Evolutionary conservation across 805 yeast species (phyloP).

Genomic region (Barnettozyma pratensis): DNA sequence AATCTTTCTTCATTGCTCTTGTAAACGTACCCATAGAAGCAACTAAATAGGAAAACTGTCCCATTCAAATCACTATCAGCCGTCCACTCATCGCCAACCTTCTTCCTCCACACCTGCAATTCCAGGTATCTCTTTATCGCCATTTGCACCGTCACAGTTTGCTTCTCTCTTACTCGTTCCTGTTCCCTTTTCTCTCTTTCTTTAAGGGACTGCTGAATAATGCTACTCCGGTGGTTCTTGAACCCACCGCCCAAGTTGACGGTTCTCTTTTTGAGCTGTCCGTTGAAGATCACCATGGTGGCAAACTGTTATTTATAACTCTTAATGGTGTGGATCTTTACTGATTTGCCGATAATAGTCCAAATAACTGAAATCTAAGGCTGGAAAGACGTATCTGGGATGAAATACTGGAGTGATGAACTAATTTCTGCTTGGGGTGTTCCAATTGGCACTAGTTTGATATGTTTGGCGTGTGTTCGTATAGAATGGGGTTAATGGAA

Average conservation of each 20-base stretch:
- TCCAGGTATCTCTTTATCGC: slow-evolving; percentile 38
- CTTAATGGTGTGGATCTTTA: too few species aligned
- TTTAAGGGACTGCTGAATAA: slow-evolving; percentile 56
- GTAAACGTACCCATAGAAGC: slow-evolving; percentile 26
- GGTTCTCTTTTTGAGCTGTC: slow-evolving; percentile 53
- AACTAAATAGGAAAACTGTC: slow-evolving; percentile 24
- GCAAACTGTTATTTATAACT: not conserved
- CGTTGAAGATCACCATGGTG: slow-evolving; percentile 53
- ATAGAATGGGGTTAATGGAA: too few species aligned
- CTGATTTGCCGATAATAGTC: too few species aligned
- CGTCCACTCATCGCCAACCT: slow-evolving; percentile 20
- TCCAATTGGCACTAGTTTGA: too few species aligned
- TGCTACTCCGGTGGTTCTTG: slow-evolving; percentile 34
- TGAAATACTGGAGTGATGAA: too few species aligned
- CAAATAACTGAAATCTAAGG: not conserved
- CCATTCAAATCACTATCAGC: not conserved
- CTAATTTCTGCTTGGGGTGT: too few species aligned
- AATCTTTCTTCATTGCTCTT: slow-evolving; percentile 8
- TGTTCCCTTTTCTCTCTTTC: slow-evolving; percentile 65
- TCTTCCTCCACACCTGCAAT: slow-evolving; percentile 23
- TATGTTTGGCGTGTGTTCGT: too few species aligned
- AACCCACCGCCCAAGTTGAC: slow-evolving; percentile 51
- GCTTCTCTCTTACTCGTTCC: slow-evolving; percentile 41
- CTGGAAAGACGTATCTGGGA: not conserved
- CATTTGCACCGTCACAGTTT: slow-evolving; percentile 48